Evolutionary conservation across 2,329 filamentous ascomycete species (phyloP).

Genomic region (Diaporthe capsici): DNA sequence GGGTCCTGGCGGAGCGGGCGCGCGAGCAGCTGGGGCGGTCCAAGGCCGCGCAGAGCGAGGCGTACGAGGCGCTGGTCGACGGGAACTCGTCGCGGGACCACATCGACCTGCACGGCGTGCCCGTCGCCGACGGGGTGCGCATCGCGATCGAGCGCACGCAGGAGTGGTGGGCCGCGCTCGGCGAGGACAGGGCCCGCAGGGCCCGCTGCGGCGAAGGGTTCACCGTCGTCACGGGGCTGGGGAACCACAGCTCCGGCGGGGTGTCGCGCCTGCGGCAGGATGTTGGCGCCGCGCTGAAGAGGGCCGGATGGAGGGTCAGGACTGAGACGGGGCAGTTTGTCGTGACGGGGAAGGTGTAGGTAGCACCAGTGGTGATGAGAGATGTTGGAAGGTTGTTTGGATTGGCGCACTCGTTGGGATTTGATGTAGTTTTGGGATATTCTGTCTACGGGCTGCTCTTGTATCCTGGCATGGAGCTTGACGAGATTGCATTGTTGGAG

Average conservation of each 20-base stretch:
- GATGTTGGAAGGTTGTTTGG: neutral
- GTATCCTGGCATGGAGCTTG: neutral
- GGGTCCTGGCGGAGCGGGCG: slow-evolving; percentile 80
- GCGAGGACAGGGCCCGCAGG: slow-evolving; percentile 71
- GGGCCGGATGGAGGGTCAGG: slow-evolving; percentile 88
- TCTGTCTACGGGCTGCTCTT: neutral
- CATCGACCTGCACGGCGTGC: slow-evolving; percentile 88
- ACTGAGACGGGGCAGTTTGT: slow-evolving; percentile 78
- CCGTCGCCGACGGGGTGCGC: slow-evolving; percentile 83
- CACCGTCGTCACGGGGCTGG: slow-evolving; percentile 84
- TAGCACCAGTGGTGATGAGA: neutral
- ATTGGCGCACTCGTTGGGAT: neutral
- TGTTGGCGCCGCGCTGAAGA: slow-evolving; percentile 81
- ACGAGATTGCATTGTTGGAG: slow-evolving; percentile 11
- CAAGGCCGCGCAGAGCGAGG: slow-evolving; percentile 71
- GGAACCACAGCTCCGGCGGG: slow-evolving; percentile 83
- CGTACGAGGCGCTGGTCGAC: slow-evolving; percentile 79
- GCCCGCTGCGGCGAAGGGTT: slow-evolving; percentile 67
- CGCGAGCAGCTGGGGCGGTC: slow-evolving; percentile 73
- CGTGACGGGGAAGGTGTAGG: slow-evolving; percentile 69
- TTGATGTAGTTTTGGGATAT: neutral
- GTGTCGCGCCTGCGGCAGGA: slow-evolving; percentile 82
- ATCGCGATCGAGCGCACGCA: slow-evolving; percentile 79
- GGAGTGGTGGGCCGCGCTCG: slow-evolving; percentile 82
- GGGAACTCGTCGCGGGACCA: slow-evolving; percentile 71